phyloP scores from a whole-genome alignment of 148 eudicot species.

The Amaranthus cruentus region DNA sequence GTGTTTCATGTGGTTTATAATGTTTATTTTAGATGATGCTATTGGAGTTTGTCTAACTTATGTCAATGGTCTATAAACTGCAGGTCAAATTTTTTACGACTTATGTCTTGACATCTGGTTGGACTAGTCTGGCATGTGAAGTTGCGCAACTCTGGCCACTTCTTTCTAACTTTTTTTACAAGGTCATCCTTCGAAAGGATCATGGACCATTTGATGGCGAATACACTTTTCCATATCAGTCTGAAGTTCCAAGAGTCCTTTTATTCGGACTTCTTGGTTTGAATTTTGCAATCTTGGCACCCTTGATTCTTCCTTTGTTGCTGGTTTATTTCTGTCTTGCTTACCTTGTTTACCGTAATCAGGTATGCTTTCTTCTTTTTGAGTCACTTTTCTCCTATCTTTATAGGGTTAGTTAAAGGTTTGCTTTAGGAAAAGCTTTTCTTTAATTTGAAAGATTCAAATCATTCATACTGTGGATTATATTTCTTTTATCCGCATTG shows the following conservation, averaged over 20 bases:
- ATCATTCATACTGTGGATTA: no score
- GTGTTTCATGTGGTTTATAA: neutral
- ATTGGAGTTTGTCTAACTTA: neutral
- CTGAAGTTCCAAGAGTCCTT: conserved; percentile 86
- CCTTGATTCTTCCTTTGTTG: conserved; percentile 79
- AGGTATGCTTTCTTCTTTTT: conserved; percentile 42
- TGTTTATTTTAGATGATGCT: neutral
- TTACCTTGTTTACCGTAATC: conserved; percentile 83
- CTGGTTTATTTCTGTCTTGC: conserved; percentile 83
- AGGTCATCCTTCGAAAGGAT: conserved; percentile 47
- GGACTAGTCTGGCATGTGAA: conserved; percentile 92
- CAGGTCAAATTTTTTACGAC: conserved; percentile 90
- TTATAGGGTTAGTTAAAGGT: neutral
- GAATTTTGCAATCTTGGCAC: conserved; percentile 64
- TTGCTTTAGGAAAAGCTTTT: no score
- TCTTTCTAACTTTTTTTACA: conserved; percentile 46
- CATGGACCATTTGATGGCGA: conserved; percentile 45
- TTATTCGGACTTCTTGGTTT: conserved; percentile 79
- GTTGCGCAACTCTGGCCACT: conserved; percentile 77
- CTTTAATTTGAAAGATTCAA: no score
- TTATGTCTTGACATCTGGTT: conserved; percentile 89
- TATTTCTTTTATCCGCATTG: no score
- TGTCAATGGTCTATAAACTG: conserved; percentile 15
- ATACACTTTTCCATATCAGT: conserved; percentile 84
- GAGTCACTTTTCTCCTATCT: neutral